Evolutionary conservation across 2,329 filamentous ascomycete genomes (phyloP).

Genomic region (Arthroderma uncinatum): DNA sequence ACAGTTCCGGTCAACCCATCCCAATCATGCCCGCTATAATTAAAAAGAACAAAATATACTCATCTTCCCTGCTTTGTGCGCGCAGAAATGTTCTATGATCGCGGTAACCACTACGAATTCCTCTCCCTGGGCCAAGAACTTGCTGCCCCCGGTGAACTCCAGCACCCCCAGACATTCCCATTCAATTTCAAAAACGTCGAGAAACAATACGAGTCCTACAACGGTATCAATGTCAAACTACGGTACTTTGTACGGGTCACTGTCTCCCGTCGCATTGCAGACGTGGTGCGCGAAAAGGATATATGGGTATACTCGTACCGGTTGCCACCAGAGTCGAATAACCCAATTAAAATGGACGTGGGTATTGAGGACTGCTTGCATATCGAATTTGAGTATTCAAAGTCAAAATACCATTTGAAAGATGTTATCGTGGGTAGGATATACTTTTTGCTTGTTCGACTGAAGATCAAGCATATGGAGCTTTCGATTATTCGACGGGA

Average conservation of each 20-base stretch:
- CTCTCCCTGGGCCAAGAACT: conserved; percentile 94
- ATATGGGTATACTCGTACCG: conserved; percentile 99
- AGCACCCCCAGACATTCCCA: conserved; percentile 95
- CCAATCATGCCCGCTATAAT: neutral
- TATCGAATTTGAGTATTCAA: conserved; percentile 99
- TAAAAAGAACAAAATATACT: neutral
- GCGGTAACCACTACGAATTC: conserved; percentile 98
- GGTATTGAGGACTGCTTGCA: conserved; percentile 98
- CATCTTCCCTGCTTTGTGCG: neutral
- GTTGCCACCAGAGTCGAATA: conserved; percentile 96
- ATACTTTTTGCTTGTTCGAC: conserved; percentile 89
- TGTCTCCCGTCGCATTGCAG: conserved; percentile 90
- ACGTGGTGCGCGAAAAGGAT: conserved; percentile 97
- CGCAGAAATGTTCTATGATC: conserved; percentile 98
- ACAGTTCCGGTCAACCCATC: neutral
- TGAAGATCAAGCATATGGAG: conserved; percentile 99
- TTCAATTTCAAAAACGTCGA: conserved; percentile 99
- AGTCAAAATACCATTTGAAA: conserved; percentile 98
- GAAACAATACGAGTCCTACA: conserved; percentile 99
- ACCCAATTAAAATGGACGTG: conserved; percentile 99
- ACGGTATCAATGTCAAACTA: conserved; percentile 98
- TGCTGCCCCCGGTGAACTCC: conserved; percentile 89
- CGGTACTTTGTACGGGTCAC: conserved; percentile 97
- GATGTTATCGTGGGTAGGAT: conserved; percentile 98
- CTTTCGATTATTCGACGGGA: conserved; percentile 93